phyloP scores from a whole-genome alignment of 345 rosid genomes.

The Eucalyptus erythrocorys region DNA sequence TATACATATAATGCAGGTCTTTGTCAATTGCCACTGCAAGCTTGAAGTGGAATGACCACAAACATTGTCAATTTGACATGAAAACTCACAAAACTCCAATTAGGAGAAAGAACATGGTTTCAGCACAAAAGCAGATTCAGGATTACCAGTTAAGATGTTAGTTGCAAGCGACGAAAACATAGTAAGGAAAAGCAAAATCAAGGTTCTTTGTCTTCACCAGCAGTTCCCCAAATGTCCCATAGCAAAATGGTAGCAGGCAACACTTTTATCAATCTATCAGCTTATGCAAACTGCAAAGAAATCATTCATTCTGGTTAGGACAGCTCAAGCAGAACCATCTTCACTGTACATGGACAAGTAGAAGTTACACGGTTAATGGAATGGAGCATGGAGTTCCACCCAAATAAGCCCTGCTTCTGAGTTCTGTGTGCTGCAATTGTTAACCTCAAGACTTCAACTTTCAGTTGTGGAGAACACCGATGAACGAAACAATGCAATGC shows the following conservation, averaged over 20 bases:
- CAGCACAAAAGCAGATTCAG: not conserved
- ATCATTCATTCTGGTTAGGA: not conserved
- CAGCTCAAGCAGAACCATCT: not conserved
- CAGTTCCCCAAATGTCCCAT: not conserved
- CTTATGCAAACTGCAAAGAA: not conserved
- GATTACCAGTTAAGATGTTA: not conserved
- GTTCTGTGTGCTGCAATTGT: not conserved
- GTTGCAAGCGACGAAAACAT: not conserved
- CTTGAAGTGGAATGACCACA: not conserved
- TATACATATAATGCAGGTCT: not conserved
- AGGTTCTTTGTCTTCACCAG: not conserved
- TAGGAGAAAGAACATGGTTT: not conserved
- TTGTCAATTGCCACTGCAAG: not conserved
- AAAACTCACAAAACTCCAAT: not conserved
- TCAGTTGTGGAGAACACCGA: not conserved
- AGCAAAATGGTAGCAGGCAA: not conserved
- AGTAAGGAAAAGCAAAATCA: not conserved
- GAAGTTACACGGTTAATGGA: not conserved
- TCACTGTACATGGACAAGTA: not conserved
- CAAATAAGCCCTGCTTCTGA: not conserved
- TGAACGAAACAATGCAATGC: not conserved
- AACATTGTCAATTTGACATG: not conserved
- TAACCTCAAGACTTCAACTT: not conserved
- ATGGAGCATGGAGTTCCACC: not conserved
- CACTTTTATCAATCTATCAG: not conserved